Percentiles rank a stretch among this genome's conserved stretches.
phyloP scores from a whole-genome alignment of 805 yeast species.

The Kazachstania kunashirensis region DNA sequence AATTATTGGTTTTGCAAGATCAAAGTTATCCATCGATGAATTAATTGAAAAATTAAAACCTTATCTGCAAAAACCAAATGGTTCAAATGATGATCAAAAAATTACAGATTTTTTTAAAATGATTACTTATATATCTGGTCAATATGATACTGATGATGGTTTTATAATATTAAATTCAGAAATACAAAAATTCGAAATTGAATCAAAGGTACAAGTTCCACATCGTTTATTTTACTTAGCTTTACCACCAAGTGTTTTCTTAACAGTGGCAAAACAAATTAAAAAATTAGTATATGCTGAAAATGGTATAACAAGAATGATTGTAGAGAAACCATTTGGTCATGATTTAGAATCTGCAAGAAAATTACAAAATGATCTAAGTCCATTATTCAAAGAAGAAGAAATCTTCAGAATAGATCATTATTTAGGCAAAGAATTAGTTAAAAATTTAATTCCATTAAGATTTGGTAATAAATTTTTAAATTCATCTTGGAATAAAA shows the following conservation, averaged over 20 bases:
- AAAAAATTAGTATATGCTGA: slow-evolving; percentile 58
- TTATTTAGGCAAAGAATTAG: slow-evolving; percentile 95
- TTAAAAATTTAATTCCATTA: slow-evolving; percentile 78
- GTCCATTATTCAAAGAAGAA: slow-evolving; percentile 86
- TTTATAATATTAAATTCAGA: slow-evolving; percentile 44
- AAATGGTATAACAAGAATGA: slow-evolving; percentile 65
- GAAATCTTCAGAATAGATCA: slow-evolving; percentile 95
- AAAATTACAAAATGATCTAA: slow-evolving; percentile 61
- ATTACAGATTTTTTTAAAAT: slow-evolving; percentile 56
- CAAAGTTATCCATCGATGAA: slow-evolving; percentile 57
- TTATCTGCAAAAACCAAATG: slow-evolving; percentile 46
- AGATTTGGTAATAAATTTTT: slow-evolving; percentile 86
- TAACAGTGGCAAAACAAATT: slow-evolving; percentile 62
- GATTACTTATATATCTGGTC: slow-evolving; percentile 62
- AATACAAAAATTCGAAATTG: slow-evolving; percentile 51
- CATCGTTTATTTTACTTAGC: slow-evolving; percentile 89
- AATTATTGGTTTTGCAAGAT: slow-evolving; percentile 88
- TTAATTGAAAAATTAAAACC: slow-evolving; percentile 56
- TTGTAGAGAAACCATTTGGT: slow-evolving; percentile 96
- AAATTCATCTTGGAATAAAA: slow-evolving; percentile 76
- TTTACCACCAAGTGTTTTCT: slow-evolving; percentile 87
- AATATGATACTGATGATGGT: slow-evolving; percentile 75
- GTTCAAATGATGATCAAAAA: slow-evolving; percentile 32
- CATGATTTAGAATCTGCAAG: slow-evolving; percentile 75
- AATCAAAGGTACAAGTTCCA: slow-evolving; percentile 37